Conservation (phyloP, 129 eudicot genomes). For the Apium graveolens region DNA sequence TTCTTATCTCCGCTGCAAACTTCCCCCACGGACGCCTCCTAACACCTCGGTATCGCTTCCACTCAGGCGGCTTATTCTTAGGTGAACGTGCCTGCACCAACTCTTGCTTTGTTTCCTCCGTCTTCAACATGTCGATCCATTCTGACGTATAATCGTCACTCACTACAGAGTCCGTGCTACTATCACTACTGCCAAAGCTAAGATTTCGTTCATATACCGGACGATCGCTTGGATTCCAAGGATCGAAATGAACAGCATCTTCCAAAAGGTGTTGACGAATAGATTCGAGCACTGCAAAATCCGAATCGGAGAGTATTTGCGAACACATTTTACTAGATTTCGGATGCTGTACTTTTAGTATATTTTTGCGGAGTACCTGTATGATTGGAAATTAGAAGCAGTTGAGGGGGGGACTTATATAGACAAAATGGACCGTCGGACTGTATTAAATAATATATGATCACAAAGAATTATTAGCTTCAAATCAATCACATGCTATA, state of each 20-base stretch:
- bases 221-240: background rate
- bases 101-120: background rate
- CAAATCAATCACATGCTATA: background rate
- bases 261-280: slow-evolving; percentile 5
- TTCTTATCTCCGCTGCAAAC: slow-evolving; percentile 4
- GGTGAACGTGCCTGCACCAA: background rate
- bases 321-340: background rate
- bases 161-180: background rate
- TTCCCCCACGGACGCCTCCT: slow-evolving; percentile 12
- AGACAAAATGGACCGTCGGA: background rate
- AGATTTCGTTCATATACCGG: background rate
- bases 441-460: background rate
- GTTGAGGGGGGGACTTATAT: background rate
- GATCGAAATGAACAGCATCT: background rate
- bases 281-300: slow-evolving; percentile 7
- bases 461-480: background rate
- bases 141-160: background rate
- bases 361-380: background rate
- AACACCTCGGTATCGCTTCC: slow-evolving; percentile 4
- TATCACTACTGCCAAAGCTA: background rate
- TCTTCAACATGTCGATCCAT: background rate
- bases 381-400: background rate
- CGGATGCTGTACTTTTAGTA: background rate
- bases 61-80: background rate
- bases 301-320: background rate